Evolutionary conservation across 2,329 filamentous ascomycete genomes (phyloP), one percentile per base, ranked within the genome.

Genomic region (Diaporthe eres): DNA sequence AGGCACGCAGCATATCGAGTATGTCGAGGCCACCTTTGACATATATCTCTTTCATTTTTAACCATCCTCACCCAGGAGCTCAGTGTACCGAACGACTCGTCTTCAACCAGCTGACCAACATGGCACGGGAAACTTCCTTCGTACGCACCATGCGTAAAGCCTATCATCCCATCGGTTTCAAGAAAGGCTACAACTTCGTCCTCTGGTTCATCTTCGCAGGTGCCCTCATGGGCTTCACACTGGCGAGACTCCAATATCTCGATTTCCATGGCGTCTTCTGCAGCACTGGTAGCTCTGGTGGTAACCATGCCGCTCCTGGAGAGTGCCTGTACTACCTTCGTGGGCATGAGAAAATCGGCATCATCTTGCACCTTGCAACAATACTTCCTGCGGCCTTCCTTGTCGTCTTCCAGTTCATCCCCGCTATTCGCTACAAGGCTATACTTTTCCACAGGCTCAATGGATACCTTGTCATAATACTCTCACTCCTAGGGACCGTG

Each of bases 371-470:
- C 76, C 81, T 90, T 4, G 83, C 79, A 4, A 79, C 82, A 12
- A 83, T 89, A n/a, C 79, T 90, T 1, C 87, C 88, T 0, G 87
- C 84, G 0, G 81, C 81, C 3, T 77, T 89, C 2, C 83, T 90
- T 4, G 85, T 83, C 13, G 81, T 84, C 65, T 81, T 87, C 31
- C 88, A 90, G 81, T 90, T 90, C 77, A 79, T 88, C 3, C 88
- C 88, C 0, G 78, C 80, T 4, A 82, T 88, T 47, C 83, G 87
- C 2, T 85, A 90, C 78, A 88, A 86, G 78, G 79, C 82, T 70
- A 82, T 91, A 1, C 76, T 89, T 2, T 80, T 92, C 34, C 92
- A 93, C 79, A 88, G 91, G 1, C 85, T 93, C 72, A 90, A 88
- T 71, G 92, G 92, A 3, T 92, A 92, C 76, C 47, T 88, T 4